Evolutionary conservation across 768 basidiomycete species (phyloP), one percentile per base, ranked within the genome.

Genomic region (Cystoderma amianthinum): DNA sequence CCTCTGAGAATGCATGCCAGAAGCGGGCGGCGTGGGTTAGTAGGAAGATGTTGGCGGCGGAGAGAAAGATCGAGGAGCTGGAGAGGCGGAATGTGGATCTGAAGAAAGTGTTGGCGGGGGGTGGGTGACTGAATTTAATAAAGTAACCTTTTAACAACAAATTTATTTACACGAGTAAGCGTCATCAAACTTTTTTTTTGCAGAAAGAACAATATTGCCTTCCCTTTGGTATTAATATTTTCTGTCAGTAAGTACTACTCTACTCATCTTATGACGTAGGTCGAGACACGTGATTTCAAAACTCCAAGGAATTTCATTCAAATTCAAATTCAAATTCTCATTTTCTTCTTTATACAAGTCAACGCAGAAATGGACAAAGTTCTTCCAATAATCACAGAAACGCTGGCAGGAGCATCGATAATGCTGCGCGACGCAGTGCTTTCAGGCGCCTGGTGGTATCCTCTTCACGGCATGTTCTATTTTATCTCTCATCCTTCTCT

Each of bases 51-150:
- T 65, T 69, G 10, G 69, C 67, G 21, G 79, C 82, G 2, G 75
- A 82, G 55, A 65, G 64, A 48, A 90, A 83, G 62, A 64, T 93
- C 23, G 80, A 81, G 48, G 53, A 47, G 21, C 55, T 92, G 58
- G 92, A 91, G 58, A 74, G 67, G 55, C 73, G 77, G 64, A 93
- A 94, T 54, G 60, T 50, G 10, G 72, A 75, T 47, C 57, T 90
- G 61, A 86, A 80, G 68, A 77, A 65, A 59, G 59, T 71, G 3
- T 48, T 86, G 43, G 65, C 68, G 11, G 70, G 62, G 44, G 64
- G 60, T 9, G 50, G 52, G 18, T 60, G 16, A 21, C 40, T 20
- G 36, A 36, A 19, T 45, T 39, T 23, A 19, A n/a, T n/a, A n/a
- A n/a, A n/a, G n/a, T n/a, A n/a, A n/a, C n/a, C n/a, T n/a, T n/a